These are phyloP conservation scores for Scheffersomyces cryptocercus DNA, from an alignment of 1,139 yeast species.

Conservation along the genomic window DNA sequence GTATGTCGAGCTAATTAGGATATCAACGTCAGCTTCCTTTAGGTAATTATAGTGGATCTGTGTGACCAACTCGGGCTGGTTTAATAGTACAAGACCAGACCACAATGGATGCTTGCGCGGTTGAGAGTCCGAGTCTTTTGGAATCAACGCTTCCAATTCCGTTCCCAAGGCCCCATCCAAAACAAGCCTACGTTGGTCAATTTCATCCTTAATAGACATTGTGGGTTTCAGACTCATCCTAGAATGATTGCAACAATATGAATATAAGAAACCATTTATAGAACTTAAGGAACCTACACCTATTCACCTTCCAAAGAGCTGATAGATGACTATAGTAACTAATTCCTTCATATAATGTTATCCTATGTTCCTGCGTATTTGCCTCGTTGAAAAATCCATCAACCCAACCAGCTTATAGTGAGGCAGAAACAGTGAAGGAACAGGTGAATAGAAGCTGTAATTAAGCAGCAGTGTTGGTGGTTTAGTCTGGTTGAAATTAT, in stretches of 20 bases:
- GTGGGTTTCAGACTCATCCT: no score
- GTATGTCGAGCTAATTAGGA: constrained; percentile 61
- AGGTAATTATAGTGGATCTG: constrained; percentile 54
- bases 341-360: no score
- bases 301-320: no score
- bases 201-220: constrained; percentile 4
- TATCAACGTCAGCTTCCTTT: constrained; percentile 51
- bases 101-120: constrained; percentile 47
- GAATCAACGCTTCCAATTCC: constrained; percentile 14
- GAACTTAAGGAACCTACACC: no score
- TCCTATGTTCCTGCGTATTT: no score
- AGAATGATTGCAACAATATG: not conserved
- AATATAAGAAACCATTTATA: no score
- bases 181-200: constrained; percentile 9
- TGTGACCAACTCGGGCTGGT: constrained; percentile 47
- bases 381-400: no score
- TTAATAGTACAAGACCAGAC: constrained; percentile 58
- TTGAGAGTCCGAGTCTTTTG: constrained; percentile 14
- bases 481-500: not conserved
- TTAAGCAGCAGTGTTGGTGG: not conserved
- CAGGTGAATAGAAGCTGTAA: not conserved
- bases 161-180: constrained; percentile 21
- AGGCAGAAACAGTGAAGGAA: not conserved
- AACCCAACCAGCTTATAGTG: no score
- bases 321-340: no score